Evolutionary conservation across 345 rosid species (phyloP).

Genomic region (Eucalyptus curtisii): DNA sequence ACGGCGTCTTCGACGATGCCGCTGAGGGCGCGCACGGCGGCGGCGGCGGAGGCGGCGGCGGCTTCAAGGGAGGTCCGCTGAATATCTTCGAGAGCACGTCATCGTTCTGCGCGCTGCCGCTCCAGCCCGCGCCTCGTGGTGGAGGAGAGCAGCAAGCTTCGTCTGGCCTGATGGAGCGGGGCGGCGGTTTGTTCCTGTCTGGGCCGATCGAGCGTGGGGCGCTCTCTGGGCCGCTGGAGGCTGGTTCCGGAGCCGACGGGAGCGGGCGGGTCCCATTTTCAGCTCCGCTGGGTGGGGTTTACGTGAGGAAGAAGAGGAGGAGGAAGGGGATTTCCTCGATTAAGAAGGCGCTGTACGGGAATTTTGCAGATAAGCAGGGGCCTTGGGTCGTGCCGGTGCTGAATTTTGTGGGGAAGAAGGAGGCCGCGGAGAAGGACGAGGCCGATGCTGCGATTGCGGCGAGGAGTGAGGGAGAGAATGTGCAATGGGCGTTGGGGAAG

Average conservation of each 20-base stretch:
- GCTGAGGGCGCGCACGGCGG: constrained; percentile 28
- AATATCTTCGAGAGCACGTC: constrained; percentile 89
- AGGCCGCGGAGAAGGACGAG: constrained; percentile 16
- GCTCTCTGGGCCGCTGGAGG: constrained; percentile 76
- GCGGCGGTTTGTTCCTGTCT: constrained; percentile 65
- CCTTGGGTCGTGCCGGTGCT: constrained; percentile 97
- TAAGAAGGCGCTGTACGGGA: constrained; percentile 40
- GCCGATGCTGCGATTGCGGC: background rate
- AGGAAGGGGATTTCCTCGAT: constrained; percentile 52
- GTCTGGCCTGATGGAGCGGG: constrained; percentile 9
- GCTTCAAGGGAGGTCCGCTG: constrained; percentile 27
- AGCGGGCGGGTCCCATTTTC: constrained; percentile 63
- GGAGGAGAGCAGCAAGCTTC: constrained; percentile 23
- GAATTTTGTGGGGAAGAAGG: constrained; percentile 55
- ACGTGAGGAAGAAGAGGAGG: constrained; percentile 44
- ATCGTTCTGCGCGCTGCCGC: constrained; percentile 70
- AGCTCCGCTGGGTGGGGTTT: constrained; percentile 73
- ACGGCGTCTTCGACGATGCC: constrained; percentile 73
- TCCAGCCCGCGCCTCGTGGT: constrained; percentile 79
- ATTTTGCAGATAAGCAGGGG: constrained; percentile 67
- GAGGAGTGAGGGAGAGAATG: constrained; percentile 30
- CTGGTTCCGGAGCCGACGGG: constrained; percentile 23
- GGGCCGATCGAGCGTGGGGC: constrained; percentile 88
- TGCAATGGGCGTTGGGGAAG: constrained; percentile 96
- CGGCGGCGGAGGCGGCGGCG: constrained; percentile 28